phyloP scores from a whole-genome alignment of 768 basidiomycete species.

The Kwoniella dejecticola region DNA sequence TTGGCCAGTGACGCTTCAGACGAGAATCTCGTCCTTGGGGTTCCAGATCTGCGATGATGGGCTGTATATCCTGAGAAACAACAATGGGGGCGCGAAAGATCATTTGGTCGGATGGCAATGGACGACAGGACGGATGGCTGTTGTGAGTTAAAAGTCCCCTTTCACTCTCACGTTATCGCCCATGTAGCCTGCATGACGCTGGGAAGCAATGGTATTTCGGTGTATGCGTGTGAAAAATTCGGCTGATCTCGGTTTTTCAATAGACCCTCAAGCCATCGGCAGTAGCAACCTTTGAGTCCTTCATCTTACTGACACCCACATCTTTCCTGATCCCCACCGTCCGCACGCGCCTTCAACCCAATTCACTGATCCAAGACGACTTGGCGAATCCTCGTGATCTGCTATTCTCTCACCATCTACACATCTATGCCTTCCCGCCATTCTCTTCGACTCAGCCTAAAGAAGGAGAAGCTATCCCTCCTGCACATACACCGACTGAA shows the following conservation, averaged over 20 bases:
- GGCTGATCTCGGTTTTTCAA: not conserved
- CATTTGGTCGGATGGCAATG: slow-evolving; percentile 49
- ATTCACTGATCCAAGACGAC: slow-evolving; percentile 26
- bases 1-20: slow-evolving; percentile 26
- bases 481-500: slow-evolving; percentile 42
- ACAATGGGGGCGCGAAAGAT: slow-evolving; percentile 20
- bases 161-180: too few species aligned
- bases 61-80: slow-evolving; percentile 37
- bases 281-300: slow-evolving; percentile 44
- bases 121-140: slow-evolving; percentile 43
- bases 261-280: slow-evolving; percentile 37
- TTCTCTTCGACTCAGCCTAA: slow-evolving; percentile 19
- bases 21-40: slow-evolving; percentile 18
- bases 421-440: slow-evolving; percentile 49
- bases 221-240: slow-evolving; percentile 8
- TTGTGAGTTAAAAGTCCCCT: slow-evolving; percentile 41
- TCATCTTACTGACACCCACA: slow-evolving; percentile 41
- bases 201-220: too few species aligned
- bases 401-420: slow-evolving; percentile 40
- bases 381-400: slow-evolving; percentile 38
- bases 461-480: slow-evolving; percentile 31
- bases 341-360: slow-evolving; percentile 37
- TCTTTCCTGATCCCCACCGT: slow-evolving; percentile 45
- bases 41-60: slow-evolving; percentile 51
- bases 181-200: too few species aligned